Evolutionary conservation across 768 basidiomycete species (phyloP), one percentile per base, ranked within the genome.

Genomic region (Leccinellum luteum): DNA sequence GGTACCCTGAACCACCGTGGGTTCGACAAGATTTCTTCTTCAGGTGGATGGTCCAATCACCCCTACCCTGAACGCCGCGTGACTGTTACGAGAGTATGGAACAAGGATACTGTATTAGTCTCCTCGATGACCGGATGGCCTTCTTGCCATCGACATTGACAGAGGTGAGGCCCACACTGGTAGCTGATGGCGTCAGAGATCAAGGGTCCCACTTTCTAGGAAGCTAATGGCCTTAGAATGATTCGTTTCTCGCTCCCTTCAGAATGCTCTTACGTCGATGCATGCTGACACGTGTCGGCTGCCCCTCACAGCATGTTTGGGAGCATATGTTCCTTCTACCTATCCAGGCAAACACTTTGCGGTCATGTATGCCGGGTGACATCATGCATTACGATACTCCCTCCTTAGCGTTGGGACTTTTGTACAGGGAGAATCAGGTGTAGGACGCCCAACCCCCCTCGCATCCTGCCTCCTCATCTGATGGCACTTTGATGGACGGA

Each of bases 401-500:
- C 9, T 30, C 54, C 44, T 25, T 28, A 10, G 17, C 17, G 17
- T 48, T 49, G 6, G 31, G 28, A 45, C 15, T 54, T 54, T 41
- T 23, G 19, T 54, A 45, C 19, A 12, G 14, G 6, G 15, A n/a
- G n/a, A 47, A 14, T 45, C n/a, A 12, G 30, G 43, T 23, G 28
- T 32, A 25, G 30, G 27, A 30, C 38, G 13, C 48, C 25, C 43
- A 34, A 31, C 25, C 44, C 44, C 52, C 44, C 30, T 45, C 10
- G 15, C 15, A 27, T 32, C 51, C 31, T 44, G n/a, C 6, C 17
- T 31, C 19, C 6, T 41, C 43, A 14, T 43, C 51, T 27, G 27
- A 58, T 58, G 35, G 49, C n/a, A 49, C n/a, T 49, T 38, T 35
- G 31, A 61, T 61, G 60, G 57, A 58, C 10, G 14, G 25, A 21